These are phyloP conservation scores for Vanrija pseudolonga DNA, from an alignment of 1,284 basidiomycete species.

Conservation along the genomic window DNA sequence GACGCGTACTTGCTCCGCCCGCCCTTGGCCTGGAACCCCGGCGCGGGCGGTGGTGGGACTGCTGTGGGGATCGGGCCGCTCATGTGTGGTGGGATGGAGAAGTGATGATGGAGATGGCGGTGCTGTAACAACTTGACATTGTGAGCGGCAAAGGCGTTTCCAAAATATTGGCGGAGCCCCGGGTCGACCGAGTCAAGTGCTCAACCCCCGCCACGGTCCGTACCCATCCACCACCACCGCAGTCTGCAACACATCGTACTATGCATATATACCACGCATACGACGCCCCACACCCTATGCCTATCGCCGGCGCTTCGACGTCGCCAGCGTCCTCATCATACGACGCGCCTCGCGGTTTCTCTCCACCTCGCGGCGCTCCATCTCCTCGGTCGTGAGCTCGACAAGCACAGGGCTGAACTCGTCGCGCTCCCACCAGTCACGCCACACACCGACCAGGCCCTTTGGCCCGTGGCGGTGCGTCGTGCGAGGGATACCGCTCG, in stretches of 20 bases:
- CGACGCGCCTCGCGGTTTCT: constrained; percentile 64
- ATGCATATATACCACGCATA: neutral
- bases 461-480: constrained; percentile 63
- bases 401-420: constrained; percentile 89
- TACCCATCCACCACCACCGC: too few relatives aligned
- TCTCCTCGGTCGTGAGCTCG: constrained; percentile 80
- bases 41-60: constrained; percentile 1
- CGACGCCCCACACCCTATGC: neutral
- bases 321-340: constrained; percentile 14
- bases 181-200: too few relatives aligned
- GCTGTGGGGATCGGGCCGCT: constrained; percentile 1
- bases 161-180: too few relatives aligned
- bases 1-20: constrained; percentile 7
- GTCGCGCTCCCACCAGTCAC: constrained; percentile 89
- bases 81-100: neutral
- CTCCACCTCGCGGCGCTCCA: constrained; percentile 85
- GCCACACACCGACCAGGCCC: constrained; percentile 81
- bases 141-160: too few relatives aligned
- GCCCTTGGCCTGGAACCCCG: constrained; percentile 13
- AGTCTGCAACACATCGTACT: neutral
- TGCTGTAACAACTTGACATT: too few relatives aligned
- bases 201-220: too few relatives aligned
- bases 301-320: constrained; percentile 9
- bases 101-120: neutral
- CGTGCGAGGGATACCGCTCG: constrained; percentile 55